Conservation (phyloP, 2,329 filamentous ascomycete species). For the Aspergillus vadensis region DNA sequence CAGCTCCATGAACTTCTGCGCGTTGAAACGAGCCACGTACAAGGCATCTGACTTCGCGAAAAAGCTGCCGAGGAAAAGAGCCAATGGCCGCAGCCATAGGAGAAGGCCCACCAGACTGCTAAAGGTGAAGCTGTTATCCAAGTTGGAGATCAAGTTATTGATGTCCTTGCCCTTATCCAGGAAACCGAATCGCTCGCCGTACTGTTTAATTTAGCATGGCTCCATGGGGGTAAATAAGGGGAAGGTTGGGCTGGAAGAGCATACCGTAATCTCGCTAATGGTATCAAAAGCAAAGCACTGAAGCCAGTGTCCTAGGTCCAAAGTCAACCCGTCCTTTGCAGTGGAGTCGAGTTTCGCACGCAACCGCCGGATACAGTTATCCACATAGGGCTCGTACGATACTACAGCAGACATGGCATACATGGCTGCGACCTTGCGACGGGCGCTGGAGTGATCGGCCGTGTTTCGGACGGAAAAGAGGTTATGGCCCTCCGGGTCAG, state of each 20-base stretch:
- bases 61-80: conserved; percentile 71
- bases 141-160: conserved; percentile 15
- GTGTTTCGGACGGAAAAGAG: conserved; percentile 70
- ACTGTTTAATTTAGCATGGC: conserved; percentile 34
- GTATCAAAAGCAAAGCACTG: conserved; percentile 83
- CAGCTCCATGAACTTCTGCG: conserved; percentile 26
- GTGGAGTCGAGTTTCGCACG: conserved; percentile 13
- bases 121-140: conserved; percentile 16
- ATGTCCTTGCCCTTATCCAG: conserved; percentile 75
- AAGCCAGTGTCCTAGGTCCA: conserved; percentile 57
- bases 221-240: no score
- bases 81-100: conserved; percentile 67
- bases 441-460: conserved; percentile 16
- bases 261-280: conserved; percentile 69
- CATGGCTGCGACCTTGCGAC: conserved; percentile 20
- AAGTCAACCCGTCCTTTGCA: neutral
- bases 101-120: conserved; percentile 64
- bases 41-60: conserved; percentile 24
- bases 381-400: conserved; percentile 19
- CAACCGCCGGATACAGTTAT: conserved; percentile 16
- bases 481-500: neutral
- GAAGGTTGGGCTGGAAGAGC: neutral
- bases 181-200: conserved; percentile 75
- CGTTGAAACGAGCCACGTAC: conserved; percentile 26
- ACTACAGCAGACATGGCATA: conserved; percentile 21